phyloP scores from a whole-genome alignment of 768 basidiomycete species.

The Boletus coccyginus region DNA sequence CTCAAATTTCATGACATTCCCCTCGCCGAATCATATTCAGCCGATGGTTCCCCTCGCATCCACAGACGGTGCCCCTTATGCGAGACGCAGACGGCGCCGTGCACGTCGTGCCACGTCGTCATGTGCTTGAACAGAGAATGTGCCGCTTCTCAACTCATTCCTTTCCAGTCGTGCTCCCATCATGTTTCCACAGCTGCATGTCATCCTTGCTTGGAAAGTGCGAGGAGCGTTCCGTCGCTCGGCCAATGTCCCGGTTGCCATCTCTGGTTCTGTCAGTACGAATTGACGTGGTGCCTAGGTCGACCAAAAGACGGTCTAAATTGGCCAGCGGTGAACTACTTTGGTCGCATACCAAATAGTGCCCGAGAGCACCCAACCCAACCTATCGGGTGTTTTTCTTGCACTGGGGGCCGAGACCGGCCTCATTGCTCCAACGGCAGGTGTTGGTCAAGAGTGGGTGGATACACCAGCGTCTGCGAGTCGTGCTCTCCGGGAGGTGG shows the following conservation, averaged over 20 bases:
- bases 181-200: conserved; percentile 11
- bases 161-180: conserved; percentile 17
- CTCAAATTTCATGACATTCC: conserved; percentile 11
- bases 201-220: conserved; percentile 6
- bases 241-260: conserved; percentile 21
- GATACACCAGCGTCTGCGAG: conserved; percentile 13
- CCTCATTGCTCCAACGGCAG: conserved; percentile 11
- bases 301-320: conserved; percentile 9
- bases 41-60: background rate
- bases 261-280: conserved; percentile 21
- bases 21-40: background rate
- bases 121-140: conserved; percentile 20
- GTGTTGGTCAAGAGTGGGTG: conserved; percentile 19
- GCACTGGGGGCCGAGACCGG: background rate
- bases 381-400: conserved; percentile 15
- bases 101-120: conserved; percentile 9
- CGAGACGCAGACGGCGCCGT: background rate
- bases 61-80: conserved; percentile 15
- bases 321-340: background rate
- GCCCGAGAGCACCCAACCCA: conserved; percentile 12
- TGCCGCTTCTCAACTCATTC: conserved; percentile 11
- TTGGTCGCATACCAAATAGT: background rate
- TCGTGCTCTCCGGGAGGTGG: conserved; percentile 19
- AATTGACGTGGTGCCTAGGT: conserved; percentile 24
- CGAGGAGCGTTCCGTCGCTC: background rate